Conservation (phyloP, 129 eudicot genomes). For the Flaveria ramosissima region DNA sequence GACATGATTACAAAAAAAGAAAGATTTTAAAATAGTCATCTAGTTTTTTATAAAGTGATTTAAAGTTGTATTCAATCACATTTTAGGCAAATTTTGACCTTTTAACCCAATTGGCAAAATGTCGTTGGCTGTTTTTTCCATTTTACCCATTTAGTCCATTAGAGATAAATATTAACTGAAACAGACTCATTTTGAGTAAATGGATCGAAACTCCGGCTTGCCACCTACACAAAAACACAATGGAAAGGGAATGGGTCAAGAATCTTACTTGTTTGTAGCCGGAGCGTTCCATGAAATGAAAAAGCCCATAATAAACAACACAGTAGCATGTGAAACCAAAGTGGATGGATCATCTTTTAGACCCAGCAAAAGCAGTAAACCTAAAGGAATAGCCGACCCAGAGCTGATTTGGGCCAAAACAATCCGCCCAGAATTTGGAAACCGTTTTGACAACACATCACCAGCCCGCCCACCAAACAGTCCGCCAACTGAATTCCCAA, state of each 20-base stretch:
- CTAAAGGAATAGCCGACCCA: conserved; percentile 77
- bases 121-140: background rate
- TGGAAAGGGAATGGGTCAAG: background rate
- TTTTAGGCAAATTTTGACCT: background rate
- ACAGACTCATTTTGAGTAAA: no score
- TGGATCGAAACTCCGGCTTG: background rate
- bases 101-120: background rate
- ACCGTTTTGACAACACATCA: conserved; percentile 63
- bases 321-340: conserved; percentile 49
- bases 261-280: conserved; percentile 89
- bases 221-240: background rate
- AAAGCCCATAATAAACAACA: conserved; percentile 67
- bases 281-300: conserved; percentile 93
- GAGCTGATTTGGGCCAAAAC: conserved; percentile 85
- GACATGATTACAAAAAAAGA: no score
- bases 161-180: background rate
- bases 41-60: no score
- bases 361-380: conserved; percentile 68
- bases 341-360: conserved; percentile 63
- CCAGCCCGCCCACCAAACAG: conserved; percentile 90
- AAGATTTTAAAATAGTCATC: no score
- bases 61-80: background rate
- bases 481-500: conserved; percentile 83
- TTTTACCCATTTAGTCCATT: background rate
- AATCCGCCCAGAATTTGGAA: conserved; percentile 81